Evolutionary conservation across 805 yeast species (phyloP).

Genomic region (Yamadazyma nakazawae): DNA sequence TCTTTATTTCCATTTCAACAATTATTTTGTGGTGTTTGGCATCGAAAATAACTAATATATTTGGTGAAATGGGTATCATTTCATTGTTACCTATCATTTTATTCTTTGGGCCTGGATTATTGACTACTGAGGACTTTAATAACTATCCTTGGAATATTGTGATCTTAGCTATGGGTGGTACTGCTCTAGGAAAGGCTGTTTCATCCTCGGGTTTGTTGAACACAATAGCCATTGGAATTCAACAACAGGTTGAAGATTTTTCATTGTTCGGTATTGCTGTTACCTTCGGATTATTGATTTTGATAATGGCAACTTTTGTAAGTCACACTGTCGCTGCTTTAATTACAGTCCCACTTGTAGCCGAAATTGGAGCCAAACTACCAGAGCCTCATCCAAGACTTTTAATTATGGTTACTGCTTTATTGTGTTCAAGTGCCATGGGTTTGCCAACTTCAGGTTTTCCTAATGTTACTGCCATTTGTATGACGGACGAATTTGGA

Average conservation of each 20-base stretch:
- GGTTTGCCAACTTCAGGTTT: slow-evolving; percentile 97
- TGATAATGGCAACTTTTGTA: slow-evolving; percentile 88
- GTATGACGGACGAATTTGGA: slow-evolving; percentile 90
- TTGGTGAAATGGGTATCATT: slow-evolving; percentile 97
- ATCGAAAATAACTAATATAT: slow-evolving; percentile 61
- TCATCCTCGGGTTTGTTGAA: slow-evolving; percentile 83
- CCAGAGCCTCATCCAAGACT: slow-evolving; percentile 82
- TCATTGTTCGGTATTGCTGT: slow-evolving; percentile 71
- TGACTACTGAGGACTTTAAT: slow-evolving; percentile 88
- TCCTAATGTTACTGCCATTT: slow-evolving; percentile 96
- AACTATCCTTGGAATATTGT: slow-evolving; percentile 97
- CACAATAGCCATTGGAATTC: slow-evolving; percentile 72
- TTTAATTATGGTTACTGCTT: slow-evolving; percentile 61
- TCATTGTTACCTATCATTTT: slow-evolving; percentile 86
- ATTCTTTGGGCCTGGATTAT: slow-evolving; percentile 87
- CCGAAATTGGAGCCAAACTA: slow-evolving; percentile 78
- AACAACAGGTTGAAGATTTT: slow-evolving; percentile 59
- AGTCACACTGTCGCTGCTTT: slow-evolving; percentile 97
- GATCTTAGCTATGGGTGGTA: slow-evolving; percentile 95
- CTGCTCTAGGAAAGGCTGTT: slow-evolving; percentile 93
- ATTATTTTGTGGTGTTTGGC: slow-evolving; percentile 89
- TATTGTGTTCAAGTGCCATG: slow-evolving; percentile 92
- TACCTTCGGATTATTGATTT: slow-evolving; percentile 76
- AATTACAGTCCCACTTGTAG: slow-evolving; percentile 85
- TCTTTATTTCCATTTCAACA: slow-evolving; percentile 63